Conservation (phyloP, 176 grass and related monocot species). For the Panicum miliaceum region DNA sequence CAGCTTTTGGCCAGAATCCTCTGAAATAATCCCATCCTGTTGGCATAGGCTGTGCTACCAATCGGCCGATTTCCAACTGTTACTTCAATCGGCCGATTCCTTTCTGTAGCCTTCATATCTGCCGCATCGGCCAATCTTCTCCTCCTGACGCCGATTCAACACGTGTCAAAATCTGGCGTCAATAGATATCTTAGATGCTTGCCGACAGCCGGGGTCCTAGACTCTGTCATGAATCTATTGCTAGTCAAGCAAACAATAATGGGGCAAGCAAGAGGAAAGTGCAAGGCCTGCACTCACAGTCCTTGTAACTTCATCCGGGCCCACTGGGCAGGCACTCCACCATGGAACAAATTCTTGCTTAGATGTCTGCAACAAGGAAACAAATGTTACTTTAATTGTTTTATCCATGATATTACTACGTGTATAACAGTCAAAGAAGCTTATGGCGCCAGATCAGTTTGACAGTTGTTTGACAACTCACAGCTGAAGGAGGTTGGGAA, state of each 20-base stretch:
- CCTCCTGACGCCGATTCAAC: too few relatives aligned
- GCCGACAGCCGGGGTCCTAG: too few relatives aligned
- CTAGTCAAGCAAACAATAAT: constrained; percentile 14
- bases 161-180: too few relatives aligned
- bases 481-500: constrained; percentile 74
- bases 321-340: constrained; percentile 67
- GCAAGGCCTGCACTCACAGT: constrained; percentile 70
- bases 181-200: too few relatives aligned
- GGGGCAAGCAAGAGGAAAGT: not conserved
- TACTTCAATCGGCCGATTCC: too few relatives aligned
- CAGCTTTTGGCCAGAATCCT: too few relatives aligned
- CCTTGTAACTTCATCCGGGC: constrained; percentile 63
- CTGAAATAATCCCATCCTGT: too few relatives aligned
- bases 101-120: too few relatives aligned
- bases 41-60: too few relatives aligned
- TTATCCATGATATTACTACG: not conserved
- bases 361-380: constrained; percentile 63
- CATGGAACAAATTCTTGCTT: constrained; percentile 71
- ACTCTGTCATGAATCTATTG: not conserved
- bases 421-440: not conserved
- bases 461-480: constrained; percentile 45
- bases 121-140: too few relatives aligned
- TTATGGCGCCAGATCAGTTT: not conserved
- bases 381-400: not conserved
- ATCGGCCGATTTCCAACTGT: too few relatives aligned